These are phyloP conservation scores for Hanseniaspora occidentalis DNA, from an alignment of 805 yeast genomes.

Conservation along the genomic window DNA sequence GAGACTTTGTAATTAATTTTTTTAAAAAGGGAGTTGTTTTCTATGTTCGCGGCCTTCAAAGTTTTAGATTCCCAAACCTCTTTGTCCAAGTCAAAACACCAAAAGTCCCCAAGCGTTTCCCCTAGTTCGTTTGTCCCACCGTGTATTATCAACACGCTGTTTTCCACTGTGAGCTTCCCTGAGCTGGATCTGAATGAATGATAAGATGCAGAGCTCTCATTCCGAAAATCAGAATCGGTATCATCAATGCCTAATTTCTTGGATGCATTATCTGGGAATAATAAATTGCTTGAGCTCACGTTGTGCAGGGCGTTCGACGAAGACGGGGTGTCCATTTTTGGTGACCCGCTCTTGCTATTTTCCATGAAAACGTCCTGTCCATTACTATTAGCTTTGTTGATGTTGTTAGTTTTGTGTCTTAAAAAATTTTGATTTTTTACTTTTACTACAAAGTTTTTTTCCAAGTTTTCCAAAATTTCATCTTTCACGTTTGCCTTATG, in stretches of 20 bases:
- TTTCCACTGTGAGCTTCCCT: neutral
- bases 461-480: slow-evolving; percentile 13
- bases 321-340: no score
- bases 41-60: slow-evolving; percentile 10
- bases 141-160: slow-evolving; percentile 21
- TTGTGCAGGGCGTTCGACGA: no score
- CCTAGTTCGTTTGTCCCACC: slow-evolving; percentile 26
- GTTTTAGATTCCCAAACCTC: slow-evolving; percentile 28
- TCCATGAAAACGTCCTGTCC: no score
- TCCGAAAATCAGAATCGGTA: neutral
- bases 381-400: neutral
- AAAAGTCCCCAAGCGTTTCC: slow-evolving; percentile 33
- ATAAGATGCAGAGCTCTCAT: no score
- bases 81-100: slow-evolving; percentile 35
- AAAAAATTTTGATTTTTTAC: no score
- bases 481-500: slow-evolving; percentile 8
- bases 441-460: slow-evolving; percentile 13
- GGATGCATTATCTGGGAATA: no score
- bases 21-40: slow-evolving; percentile 6
- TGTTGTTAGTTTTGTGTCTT: no score
- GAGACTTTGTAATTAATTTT: neutral
- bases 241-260: neutral
- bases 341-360: no score
- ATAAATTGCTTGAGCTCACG: no score
- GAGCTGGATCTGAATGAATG: no score